Base-by-base conservation (phyloP, 352 stramenopile genomes). In the Phytopythium delawarense region DNA sequence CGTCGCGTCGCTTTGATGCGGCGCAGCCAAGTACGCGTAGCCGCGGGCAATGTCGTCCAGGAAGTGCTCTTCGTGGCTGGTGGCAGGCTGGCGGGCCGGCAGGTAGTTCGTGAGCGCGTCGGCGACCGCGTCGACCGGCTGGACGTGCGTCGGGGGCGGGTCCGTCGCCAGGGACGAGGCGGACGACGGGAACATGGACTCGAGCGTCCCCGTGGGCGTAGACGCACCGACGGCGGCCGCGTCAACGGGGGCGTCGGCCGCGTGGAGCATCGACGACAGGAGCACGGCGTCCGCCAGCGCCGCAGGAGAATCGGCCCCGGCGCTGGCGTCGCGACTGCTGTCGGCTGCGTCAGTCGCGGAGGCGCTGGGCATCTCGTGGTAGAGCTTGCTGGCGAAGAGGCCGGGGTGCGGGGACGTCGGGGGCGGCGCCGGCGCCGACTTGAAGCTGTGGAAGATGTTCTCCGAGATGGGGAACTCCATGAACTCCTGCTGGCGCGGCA, bases 401-500 rank as follows among this genome's bases (percentile, higher is more conserved):
- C 54, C 54, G 23, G 21, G 54, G 11, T n/a, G 40, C 16, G 60
- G 53, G 34, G 63, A 37, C 16, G 74, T 57, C 15, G 63, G 46
- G 7, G 62, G 49, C 9, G 58, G 58, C 16, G 61, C 50, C 9
- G 63, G 48, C 60, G 66, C 70, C 18, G 74, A 18, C 49, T 72
- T 64, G 65, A 81, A 67, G 23, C 74, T 71, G 53, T 83, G 69
- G 60, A 83, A 81, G 32, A 83, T 70, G 39, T 73, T 77, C 34
- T 87, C 75, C 1, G 78, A 67, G 4, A 87, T 75, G 13, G 73
- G 71, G 30, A 78, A 84, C 57, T 84, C 75, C 20, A 67, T 65
- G 53, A 84, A 84, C 62, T 85, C 74, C 5, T 60, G 64, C 65
- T 84, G 78, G 11, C 78, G 69, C 16, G 78, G 78, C 72, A 87